phyloP scores from a whole-genome alignment of 148 eudicot genomes.

The Nyssa sinensis region DNA sequence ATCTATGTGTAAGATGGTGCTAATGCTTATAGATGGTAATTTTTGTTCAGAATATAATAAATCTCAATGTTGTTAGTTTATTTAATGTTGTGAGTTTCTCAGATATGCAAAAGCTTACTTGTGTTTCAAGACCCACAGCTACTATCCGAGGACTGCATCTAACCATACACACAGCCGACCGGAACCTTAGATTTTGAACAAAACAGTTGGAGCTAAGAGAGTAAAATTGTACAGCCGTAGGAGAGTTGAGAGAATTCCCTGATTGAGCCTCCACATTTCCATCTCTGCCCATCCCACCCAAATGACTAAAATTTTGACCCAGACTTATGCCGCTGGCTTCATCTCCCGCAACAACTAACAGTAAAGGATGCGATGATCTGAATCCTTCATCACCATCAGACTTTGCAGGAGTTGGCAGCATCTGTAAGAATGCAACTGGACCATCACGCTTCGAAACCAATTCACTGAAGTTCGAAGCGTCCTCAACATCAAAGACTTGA shows the following conservation, averaged over 20 bases:
- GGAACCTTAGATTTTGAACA: constrained; percentile 39
- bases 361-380: constrained; percentile 34
- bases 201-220: constrained; percentile 37
- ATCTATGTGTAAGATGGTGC: neutral
- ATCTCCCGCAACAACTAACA: constrained; percentile 42
- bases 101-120: constrained; percentile 28
- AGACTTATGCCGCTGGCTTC: constrained; percentile 21
- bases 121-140: constrained; percentile 42
- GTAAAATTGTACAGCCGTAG: constrained; percentile 43
- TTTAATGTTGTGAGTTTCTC: neutral
- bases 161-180: constrained; percentile 39
- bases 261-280: constrained; percentile 24
- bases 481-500: constrained; percentile 47
- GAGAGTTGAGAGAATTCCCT: constrained; percentile 21
- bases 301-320: constrained; percentile 10
- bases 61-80: neutral
- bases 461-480: constrained; percentile 35
- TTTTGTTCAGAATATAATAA: constrained; percentile 1
- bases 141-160: constrained; percentile 46
- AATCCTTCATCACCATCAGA: constrained; percentile 29
- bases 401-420: constrained; percentile 39
- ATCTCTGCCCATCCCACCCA: constrained; percentile 26
- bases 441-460: constrained; percentile 47
- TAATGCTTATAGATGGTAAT: neutral
- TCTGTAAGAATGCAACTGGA: constrained; percentile 42